Conservation (phyloP, 306 rosid species). For the Oxytropis ochrocephala region DNA sequence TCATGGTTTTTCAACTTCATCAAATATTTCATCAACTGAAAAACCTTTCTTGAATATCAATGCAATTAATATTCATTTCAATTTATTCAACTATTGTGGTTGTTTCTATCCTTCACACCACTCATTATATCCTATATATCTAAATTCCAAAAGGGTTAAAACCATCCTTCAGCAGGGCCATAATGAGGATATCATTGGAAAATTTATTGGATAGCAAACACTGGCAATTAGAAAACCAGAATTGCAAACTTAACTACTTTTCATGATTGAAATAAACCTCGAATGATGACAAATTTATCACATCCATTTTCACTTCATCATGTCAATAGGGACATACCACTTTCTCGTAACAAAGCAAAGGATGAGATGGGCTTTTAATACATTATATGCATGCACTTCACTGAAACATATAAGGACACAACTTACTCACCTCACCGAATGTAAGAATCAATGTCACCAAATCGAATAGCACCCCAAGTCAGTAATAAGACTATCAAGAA, state of each 20-base stretch:
- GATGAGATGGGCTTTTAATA: not conserved
- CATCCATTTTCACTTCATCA: not conserved
- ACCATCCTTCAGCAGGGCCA: not conserved
- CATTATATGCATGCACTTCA: not conserved
- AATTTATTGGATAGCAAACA: not conserved
- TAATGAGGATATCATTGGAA: not conserved
- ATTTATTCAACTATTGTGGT: too few relatives aligned
- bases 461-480: constrained; percentile 49
- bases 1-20: too few relatives aligned
- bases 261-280: not conserved
- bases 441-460: constrained; percentile 38
- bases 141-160: not conserved
- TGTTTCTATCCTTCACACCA: too few relatives aligned
- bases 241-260: not conserved
- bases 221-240: constrained; percentile 1
- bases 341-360: not conserved
- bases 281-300: not conserved
- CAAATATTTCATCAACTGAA: too few relatives aligned
- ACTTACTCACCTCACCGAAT: constrained; percentile 39
- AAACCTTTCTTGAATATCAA: too few relatives aligned
- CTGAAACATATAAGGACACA: not conserved
- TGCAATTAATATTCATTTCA: too few relatives aligned
- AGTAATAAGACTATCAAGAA: constrained; percentile 43
- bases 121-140: too few relatives aligned
- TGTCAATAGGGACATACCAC: not conserved